Evolutionary conservation across 345 rosid species (phyloP).

Genomic region (Eucalyptus curtisii): DNA sequence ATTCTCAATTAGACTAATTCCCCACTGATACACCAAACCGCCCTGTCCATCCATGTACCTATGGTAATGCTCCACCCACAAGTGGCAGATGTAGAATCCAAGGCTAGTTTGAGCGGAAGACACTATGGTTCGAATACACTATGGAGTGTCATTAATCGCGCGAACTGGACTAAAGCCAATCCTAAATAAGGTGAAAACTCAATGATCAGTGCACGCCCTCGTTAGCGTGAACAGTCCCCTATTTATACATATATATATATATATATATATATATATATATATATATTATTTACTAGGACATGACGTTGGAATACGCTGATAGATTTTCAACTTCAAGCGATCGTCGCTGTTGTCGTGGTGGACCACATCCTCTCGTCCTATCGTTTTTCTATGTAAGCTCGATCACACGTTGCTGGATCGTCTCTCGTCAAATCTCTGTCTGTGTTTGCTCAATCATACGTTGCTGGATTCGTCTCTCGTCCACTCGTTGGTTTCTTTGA

Average conservation of each 20-base stretch:
- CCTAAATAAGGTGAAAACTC: background rate
- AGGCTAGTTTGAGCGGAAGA: background rate
- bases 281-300: background rate
- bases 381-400: background rate
- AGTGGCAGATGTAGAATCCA: background rate
- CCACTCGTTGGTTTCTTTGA: background rate
- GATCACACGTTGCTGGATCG: background rate
- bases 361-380: background rate
- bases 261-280: too few relatives aligned
- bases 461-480: background rate
- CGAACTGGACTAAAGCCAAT: background rate
- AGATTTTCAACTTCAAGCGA: background rate
- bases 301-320: background rate
- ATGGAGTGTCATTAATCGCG: background rate
- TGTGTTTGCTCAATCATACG: background rate
- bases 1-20: background rate
- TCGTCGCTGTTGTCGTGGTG: background rate
- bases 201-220: background rate
- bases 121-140: background rate
- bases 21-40: background rate
- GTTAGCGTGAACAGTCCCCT: background rate
- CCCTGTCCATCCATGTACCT: background rate
- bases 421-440: background rate
- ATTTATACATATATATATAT: background rate
- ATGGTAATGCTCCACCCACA: background rate